Percentiles rank a stretch among this genome's conserved stretches.
phyloP scores from a whole-genome alignment of 106 monocot species.

The Allium fistulosum region DNA sequence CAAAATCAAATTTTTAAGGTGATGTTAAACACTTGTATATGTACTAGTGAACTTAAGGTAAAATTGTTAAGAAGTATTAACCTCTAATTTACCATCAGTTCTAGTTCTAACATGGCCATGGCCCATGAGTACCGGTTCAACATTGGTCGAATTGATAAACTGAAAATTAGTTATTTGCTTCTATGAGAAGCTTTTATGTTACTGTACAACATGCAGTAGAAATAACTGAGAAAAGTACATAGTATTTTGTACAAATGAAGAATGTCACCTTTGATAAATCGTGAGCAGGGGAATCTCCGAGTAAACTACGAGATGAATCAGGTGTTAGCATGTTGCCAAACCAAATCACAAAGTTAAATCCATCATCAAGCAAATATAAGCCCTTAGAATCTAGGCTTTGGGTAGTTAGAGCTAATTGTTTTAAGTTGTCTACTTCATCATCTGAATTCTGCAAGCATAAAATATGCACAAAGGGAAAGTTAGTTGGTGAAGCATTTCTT shows the following conservation, averaged over 20 bases:
- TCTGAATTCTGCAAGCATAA: constrained; percentile 33
- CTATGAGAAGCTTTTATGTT: background rate
- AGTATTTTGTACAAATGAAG: background rate
- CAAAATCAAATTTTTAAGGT: too few relatives aligned
- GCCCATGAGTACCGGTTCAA: background rate
- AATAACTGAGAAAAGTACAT: background rate
- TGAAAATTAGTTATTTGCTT: background rate
- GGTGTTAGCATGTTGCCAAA: constrained; percentile 67
- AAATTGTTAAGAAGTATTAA: background rate
- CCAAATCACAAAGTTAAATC: constrained; percentile 78
- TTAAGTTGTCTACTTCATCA: constrained; percentile 20
- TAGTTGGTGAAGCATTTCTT: background rate
- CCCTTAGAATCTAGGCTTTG: constrained; percentile 67
- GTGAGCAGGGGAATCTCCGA: constrained; percentile 55
- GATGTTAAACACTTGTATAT: too few relatives aligned
- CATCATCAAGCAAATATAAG: constrained; percentile 75
- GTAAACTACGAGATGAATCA: constrained; percentile 36
- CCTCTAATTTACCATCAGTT: background rate
- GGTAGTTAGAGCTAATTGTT: constrained; percentile 46
- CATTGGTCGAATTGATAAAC: background rate
- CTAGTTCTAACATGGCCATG: background rate
- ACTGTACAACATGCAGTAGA: background rate
- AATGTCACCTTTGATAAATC: constrained; percentile 68
- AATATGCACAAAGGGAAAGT: background rate
- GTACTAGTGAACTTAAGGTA: too few relatives aligned